These are phyloP conservation scores for Stereum hirsutum DNA, from an alignment of 1,284 basidiomycete species.

Conservation along the genomic window DNA sequence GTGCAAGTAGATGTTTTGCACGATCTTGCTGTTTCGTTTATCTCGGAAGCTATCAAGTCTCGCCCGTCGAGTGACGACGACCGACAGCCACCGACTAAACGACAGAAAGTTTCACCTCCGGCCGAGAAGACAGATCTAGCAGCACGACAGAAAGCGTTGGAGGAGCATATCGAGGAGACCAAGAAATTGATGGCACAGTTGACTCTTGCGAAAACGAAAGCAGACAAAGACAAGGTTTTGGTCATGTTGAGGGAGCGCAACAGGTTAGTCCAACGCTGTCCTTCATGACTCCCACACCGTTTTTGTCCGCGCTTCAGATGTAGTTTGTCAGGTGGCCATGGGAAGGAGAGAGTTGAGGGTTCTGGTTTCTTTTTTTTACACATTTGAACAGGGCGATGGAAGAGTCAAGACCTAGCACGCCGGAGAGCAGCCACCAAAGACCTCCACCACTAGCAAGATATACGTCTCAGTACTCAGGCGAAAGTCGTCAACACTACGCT, in stretches of 20 bases:
- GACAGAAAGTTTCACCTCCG: background rate
- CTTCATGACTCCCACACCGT: background rate
- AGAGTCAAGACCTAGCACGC: background rate
- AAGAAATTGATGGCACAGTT: constrained; percentile 15
- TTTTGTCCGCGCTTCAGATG: background rate
- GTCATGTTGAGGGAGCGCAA: constrained; percentile 11
- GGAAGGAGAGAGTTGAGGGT: background rate
- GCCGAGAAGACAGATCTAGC: constrained; percentile 8
- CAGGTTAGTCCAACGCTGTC: constrained; percentile 13
- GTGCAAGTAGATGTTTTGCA: constrained; percentile 8
- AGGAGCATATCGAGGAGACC: constrained; percentile 13
- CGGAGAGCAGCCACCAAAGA: background rate
- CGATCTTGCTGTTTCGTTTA: constrained; percentile 12
- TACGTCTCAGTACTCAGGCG: background rate
- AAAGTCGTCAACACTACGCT: background rate
- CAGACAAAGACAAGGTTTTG: constrained; percentile 12
- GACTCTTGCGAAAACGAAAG: constrained; percentile 7
- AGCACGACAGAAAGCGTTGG: constrained; percentile 12
- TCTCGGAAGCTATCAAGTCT: constrained; percentile 6
- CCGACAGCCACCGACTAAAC: constrained; percentile 10
- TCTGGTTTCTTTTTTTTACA: background rate
- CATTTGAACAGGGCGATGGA: too few relatives aligned
- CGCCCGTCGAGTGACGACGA: constrained; percentile 2
- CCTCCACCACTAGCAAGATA: background rate
- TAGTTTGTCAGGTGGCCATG: too few relatives aligned